phyloP scores from a whole-genome alignment of 495 filamentous ascomycete species.

The Chlorociboria aeruginascens region DNA sequence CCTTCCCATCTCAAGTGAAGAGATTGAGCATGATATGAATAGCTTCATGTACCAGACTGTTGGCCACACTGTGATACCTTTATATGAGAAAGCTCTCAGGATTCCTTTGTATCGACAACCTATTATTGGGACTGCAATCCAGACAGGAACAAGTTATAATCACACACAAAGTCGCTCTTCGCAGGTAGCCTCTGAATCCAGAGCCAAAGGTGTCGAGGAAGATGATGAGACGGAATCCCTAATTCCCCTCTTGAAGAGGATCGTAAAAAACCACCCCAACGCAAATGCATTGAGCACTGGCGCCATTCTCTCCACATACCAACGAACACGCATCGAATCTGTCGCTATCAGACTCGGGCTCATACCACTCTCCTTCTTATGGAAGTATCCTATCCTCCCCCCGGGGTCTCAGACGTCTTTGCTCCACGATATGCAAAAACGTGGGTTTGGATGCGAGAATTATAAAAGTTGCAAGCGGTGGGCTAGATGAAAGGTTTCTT shows the following conservation, averaged over 20 bases:
- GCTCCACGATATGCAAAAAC: slow-evolving; percentile 65
- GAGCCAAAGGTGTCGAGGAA: not conserved
- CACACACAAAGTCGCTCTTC: not conserved
- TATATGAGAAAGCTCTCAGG: slow-evolving; percentile 65
- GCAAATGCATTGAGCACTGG: slow-evolving; percentile 80
- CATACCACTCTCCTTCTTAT: slow-evolving; percentile 72
- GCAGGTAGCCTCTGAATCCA: not conserved
- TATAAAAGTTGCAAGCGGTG: slow-evolving; percentile 88
- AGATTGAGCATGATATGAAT: slow-evolving; percentile 61
- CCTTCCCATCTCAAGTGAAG: not conserved
- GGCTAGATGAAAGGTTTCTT: slow-evolving; percentile 67
- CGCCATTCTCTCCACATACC: slow-evolving; percentile 89
- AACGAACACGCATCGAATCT: slow-evolving; percentile 86
- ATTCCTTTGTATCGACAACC: slow-evolving; percentile 23
- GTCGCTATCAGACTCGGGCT: slow-evolving; percentile 69
- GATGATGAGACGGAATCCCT: slow-evolving; percentile 84
- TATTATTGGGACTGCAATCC: slow-evolving; percentile 33
- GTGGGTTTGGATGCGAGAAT: slow-evolving; percentile 72
- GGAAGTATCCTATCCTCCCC: slow-evolving; percentile 76
- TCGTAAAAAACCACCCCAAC: slow-evolving; percentile 54
- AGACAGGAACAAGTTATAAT: slow-evolving; percentile 15
- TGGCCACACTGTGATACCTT: slow-evolving; percentile 74
- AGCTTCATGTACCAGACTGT: slow-evolving; percentile 99
- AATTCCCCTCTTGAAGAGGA: slow-evolving; percentile 51
- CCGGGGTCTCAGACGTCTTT: slow-evolving; percentile 28